These are phyloP conservation scores for Cladosporium sp. DNA, from an alignment of 2,329 filamentous ascomycete genomes.

Conservation along the genomic window DNA sequence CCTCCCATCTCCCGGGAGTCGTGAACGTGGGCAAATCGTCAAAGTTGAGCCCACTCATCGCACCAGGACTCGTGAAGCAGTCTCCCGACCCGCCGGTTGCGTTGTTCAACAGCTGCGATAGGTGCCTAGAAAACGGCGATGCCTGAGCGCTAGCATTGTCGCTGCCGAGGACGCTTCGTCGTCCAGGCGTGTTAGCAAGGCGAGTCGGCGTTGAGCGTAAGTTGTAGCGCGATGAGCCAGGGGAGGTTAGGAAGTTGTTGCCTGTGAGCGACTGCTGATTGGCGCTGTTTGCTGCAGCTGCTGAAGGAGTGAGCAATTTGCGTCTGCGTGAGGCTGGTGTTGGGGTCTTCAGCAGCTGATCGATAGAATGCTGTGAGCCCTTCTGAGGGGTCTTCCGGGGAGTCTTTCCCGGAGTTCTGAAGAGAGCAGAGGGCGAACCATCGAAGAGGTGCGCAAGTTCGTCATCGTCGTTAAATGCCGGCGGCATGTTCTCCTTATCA, in stretches of 20 bases:
- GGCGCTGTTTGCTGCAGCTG: constrained; percentile 23
- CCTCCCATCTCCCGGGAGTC: constrained; percentile 25
- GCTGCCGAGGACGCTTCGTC: constrained; percentile 23
- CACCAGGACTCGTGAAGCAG: constrained; percentile 26
- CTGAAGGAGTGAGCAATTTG: constrained; percentile 26
- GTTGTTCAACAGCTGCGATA: constrained; percentile 59
- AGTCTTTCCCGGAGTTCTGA: constrained; percentile 46
- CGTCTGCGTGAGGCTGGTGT: constrained; percentile 37
- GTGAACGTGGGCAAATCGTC: constrained; percentile 30
- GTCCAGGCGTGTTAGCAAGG: constrained; percentile 30
- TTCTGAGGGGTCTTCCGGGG: constrained; percentile 52
- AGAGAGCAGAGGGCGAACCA: constrained; percentile 52
- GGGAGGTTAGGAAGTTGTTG: constrained; percentile 35
- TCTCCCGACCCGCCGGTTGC: constrained; percentile 16
- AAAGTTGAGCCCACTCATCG: constrained; percentile 26
- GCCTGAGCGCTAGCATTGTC: constrained; percentile 25
- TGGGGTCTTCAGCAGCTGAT: constrained; percentile 44
- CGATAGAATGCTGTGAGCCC: constrained; percentile 40
- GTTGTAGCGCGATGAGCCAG: constrained; percentile 33
- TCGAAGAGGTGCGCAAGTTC: constrained; percentile 63
- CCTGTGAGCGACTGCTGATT: constrained; percentile 4
- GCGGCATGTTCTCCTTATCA: constrained; percentile 57
- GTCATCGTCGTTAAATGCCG: constrained; percentile 44
- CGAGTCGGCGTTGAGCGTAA: constrained; percentile 37
- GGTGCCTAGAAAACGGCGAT: constrained; percentile 59